Conservation (phyloP, 345 rosid genomes). For the Hevea brasiliensis region DNA sequence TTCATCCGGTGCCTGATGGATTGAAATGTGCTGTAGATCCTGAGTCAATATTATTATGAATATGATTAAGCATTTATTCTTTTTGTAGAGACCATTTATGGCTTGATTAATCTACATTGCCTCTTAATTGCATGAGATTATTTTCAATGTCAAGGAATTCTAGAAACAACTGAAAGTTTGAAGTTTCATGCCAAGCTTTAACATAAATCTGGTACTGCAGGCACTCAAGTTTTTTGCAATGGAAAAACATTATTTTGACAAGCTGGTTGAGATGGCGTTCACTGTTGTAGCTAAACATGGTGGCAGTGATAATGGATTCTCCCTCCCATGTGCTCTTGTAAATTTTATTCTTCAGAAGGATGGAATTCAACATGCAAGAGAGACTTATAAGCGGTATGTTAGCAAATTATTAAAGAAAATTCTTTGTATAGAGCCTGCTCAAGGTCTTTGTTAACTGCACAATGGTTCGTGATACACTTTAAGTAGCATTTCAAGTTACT, state of each 20-base stretch:
- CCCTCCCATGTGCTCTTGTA: slow-evolving; percentile 57
- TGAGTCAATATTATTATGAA: background rate
- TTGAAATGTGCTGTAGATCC: background rate
- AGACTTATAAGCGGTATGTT: slow-evolving; percentile 63
- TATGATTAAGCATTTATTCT: background rate
- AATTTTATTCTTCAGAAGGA: slow-evolving; percentile 63
- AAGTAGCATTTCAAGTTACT: background rate
- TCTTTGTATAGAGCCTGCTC: background rate
- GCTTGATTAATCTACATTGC: background rate
- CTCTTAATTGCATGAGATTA: background rate
- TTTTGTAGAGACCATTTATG: background rate
- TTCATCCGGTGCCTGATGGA: background rate
- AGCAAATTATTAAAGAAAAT: background rate
- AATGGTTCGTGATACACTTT: background rate
- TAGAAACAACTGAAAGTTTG: background rate
- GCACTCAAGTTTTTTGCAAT: slow-evolving; percentile 60
- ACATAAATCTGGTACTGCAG: slow-evolving; percentile 40
- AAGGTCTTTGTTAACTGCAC: background rate
- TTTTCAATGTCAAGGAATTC: background rate
- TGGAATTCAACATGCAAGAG: slow-evolving; percentile 60
- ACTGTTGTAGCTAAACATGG: slow-evolving; percentile 53
- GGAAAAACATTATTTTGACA: slow-evolving; percentile 52
- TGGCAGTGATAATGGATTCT: slow-evolving; percentile 60
- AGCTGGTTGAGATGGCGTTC: slow-evolving; percentile 71
- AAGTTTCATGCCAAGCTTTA: background rate